A percentile compares a stretch with the other conserved stretches of the same genome.
phyloP scores from a whole-genome alignment of 1,139 yeast species.

The Candida labiduridarum region DNA sequence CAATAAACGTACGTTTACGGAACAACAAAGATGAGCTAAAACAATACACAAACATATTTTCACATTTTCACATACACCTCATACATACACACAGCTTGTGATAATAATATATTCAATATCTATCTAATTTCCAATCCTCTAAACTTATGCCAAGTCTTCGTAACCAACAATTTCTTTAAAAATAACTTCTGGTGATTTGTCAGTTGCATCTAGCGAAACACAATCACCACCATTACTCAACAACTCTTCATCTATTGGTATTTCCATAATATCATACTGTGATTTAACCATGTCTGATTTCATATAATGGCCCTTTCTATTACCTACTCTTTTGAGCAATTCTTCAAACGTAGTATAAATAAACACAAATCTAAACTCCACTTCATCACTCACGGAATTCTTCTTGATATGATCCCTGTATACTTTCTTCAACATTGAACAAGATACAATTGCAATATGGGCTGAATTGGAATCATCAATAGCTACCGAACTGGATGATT shows the following conservation, averaged over 20 bases:
- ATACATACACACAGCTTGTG: not conserved
- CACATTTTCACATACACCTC: not conserved
- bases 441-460: constrained; percentile 59
- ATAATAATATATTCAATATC: not conserved
- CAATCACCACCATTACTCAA: constrained; percentile 41
- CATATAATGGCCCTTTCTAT: constrained; percentile 81
- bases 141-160: not conserved
- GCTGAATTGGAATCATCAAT: constrained; percentile 26
- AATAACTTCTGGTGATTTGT: constrained; percentile 41
- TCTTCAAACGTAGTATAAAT: constrained; percentile 65
- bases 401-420: constrained; percentile 64
- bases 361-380: constrained; percentile 64
- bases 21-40: not conserved
- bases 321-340: constrained; percentile 58
- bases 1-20: too few species aligned
- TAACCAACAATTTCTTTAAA: constrained; percentile 16
- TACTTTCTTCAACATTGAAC: constrained; percentile 76
- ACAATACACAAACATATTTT: not conserved
- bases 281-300: constrained; percentile 79
- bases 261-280: constrained; percentile 73
- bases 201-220: constrained; percentile 41
- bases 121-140: not conserved
- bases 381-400: constrained; percentile 26
- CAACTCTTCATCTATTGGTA: constrained; percentile 55
- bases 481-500: constrained; percentile 39